Conservation (phyloP, 768 basidiomycete genomes). For the Boletus sp. region DNA sequence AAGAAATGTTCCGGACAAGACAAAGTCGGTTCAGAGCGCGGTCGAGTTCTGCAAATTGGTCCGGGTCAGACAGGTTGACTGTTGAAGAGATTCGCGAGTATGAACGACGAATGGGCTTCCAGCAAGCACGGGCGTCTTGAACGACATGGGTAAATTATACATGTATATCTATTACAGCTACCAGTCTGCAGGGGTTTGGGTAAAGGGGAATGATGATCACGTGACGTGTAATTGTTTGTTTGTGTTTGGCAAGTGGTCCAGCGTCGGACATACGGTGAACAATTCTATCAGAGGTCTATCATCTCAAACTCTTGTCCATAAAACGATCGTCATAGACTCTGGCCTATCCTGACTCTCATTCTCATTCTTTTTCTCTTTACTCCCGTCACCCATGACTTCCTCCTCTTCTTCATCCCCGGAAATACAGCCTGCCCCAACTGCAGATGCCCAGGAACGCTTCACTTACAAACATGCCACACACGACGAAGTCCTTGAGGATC, state of each 20-base stretch:
- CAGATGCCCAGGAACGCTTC: slow-evolving; percentile 39
- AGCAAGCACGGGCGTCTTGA: slow-evolving; percentile 27
- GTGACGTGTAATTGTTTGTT: slow-evolving; percentile 23
- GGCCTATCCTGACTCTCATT: slow-evolving; percentile 28
- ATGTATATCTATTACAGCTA: neutral
- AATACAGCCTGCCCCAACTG: slow-evolving; percentile 48
- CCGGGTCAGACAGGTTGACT: slow-evolving; percentile 85
- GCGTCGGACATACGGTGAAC: slow-evolving; percentile 17
- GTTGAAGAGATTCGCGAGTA: slow-evolving; percentile 83
- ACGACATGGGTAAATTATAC: slow-evolving; percentile 7
- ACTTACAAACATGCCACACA: slow-evolving; percentile 71
- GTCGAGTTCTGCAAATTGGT: slow-evolving; percentile 95
- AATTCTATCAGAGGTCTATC: slow-evolving; percentile 26
- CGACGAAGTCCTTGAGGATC: slow-evolving; percentile 86
- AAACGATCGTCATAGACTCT: slow-evolving; percentile 31
- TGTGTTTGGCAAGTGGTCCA: slow-evolving; percentile 15
- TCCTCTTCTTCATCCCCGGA: slow-evolving; percentile 80
- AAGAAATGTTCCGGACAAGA: slow-evolving; percentile 82
- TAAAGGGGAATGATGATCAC: slow-evolving; percentile 4
- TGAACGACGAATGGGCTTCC: slow-evolving; percentile 87
- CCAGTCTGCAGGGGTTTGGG: neutral
- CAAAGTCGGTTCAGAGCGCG: slow-evolving; percentile 83
- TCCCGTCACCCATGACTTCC: slow-evolving; percentile 54
- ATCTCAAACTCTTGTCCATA: slow-evolving; percentile 30
- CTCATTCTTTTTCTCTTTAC: slow-evolving; percentile 28